Evolutionary conservation across 148 eudicot species (phyloP), one percentile per base, ranked within the genome.

Genomic region (Camellia japonica): DNA sequence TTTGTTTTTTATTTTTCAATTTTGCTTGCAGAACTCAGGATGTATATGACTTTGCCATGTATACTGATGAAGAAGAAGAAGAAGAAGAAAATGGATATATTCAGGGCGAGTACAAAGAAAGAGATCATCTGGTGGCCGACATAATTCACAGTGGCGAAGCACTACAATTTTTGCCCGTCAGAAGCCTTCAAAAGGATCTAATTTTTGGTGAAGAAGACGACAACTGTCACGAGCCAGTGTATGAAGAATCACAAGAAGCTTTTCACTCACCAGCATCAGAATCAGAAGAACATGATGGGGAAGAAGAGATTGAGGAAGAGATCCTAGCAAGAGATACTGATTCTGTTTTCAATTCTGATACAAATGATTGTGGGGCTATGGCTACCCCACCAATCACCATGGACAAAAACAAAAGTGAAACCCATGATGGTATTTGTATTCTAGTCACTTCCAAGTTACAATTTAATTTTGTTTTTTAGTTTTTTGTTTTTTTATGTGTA

Each of bases 31-130:
- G 93, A 80, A 78, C 60, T 68, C 80, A 87, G 46, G 88, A 90
- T 66, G 88, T 82, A 18, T 85, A 87, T 43, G 93, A 89, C 2
- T 88, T 79, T 56, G 77, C 44, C 18, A 59, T 30, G 20, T 85
- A 81, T 79, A 84, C 88, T 2, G 93, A 93, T 1, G 94, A 91
- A 14, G 89, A 87, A 51, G 80, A 78, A 41, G 90, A 82, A 74
- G 86, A 38, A 62, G 82, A 69, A 38, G 79, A 54, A 12, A 81
- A 60, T 19, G 78, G 70, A 44, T 81, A 80, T 62, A 72, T 82
- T 73, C 60, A 68, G 46, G 38, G 65, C 11, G 80, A 83, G 49
- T 20, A 60, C 61, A 47, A 19, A 23, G 84, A 82, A 77, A 77
- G 73, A 60, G 81, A 87, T 70, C 86, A 92, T 80, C 64, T 92